These are phyloP conservation scores for Eremochloa ophiuroides DNA, from an alignment of 176 grass and related monocot species.

Conservation along the genomic window DNA sequence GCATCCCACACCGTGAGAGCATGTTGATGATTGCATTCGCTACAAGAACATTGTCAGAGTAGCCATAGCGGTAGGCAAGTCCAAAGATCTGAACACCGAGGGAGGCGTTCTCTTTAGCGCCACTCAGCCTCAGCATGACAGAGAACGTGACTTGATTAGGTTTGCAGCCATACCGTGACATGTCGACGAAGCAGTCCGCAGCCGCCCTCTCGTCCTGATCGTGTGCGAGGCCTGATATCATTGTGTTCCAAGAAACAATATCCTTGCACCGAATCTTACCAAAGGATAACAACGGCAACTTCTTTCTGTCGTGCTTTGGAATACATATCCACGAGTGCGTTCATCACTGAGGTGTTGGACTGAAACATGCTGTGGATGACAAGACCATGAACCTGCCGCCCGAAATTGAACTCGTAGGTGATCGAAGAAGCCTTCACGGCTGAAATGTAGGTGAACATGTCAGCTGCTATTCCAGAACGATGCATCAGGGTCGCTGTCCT, in stretches of 20 bases:
- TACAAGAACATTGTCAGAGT: conserved; percentile 37
- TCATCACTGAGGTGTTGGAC: conserved; percentile 47
- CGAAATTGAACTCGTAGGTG: not conserved
- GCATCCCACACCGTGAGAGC: conserved; percentile 39
- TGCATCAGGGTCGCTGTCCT: conserved; percentile 15
- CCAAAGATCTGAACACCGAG: conserved; percentile 50
- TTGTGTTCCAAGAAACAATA: conserved; percentile 56
- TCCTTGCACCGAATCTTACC: conserved; percentile 34
- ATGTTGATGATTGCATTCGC: conserved; percentile 55
- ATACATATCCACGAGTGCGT: conserved; percentile 45
- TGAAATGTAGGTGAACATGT: conserved; percentile 42
- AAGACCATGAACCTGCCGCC: conserved; percentile 28
- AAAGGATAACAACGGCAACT: conserved; percentile 25
- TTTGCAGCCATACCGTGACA: conserved; percentile 25
- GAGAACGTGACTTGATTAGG: conserved; percentile 48
- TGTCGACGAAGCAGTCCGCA: conserved; percentile 25
- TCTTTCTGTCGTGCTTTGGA: conserved; percentile 30
- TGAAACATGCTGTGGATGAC: conserved; percentile 37
- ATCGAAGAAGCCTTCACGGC: conserved; percentile 40
- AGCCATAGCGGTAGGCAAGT: conserved; percentile 38
- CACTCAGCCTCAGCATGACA: conserved; percentile 40
- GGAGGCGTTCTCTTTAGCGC: conserved; percentile 14
- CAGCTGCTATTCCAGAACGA: not conserved
- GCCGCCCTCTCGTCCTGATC: conserved; percentile 28
- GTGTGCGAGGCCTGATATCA: conserved; percentile 30